Base-by-base conservation (phyloP, 768 basidiomycete species). In the Mycena crocata region DNA sequence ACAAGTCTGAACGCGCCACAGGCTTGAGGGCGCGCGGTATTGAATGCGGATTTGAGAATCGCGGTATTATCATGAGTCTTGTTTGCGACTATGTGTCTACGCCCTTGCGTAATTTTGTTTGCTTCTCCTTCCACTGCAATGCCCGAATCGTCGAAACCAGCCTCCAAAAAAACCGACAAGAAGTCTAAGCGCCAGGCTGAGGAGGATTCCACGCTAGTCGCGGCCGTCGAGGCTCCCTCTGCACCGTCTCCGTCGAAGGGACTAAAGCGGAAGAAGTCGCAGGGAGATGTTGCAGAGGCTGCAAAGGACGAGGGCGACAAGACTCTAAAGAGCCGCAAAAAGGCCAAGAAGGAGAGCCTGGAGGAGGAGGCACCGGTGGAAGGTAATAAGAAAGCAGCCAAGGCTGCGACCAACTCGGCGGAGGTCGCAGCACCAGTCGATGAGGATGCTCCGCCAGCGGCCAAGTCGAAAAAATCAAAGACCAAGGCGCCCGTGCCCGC, bases 11-110 rank as follows among this genome's bases (percentile, higher is more conserved):
- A 13, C 87, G 82, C 42, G 85, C 81, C 0, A 81, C 78, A 8
- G 45, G 51, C 45, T 80, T 70, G 9, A 77, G 71, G 1, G 74
- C 66, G 21, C 79, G 79, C 39, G 75, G 72, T 19, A 82, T 67
- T 37, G 77, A 73, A 77, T 86, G 84, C 15, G 86, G 86, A 73
- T 87, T 87, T 37, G 76, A 73, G 69, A 82, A 86, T 68, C 79
- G 84, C 52, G 79, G 80, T 44, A 76, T 62, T 76, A 56, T 66
- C 13, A 2, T 46, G n/a, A n/a, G n/a, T n/a, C n/a, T 34, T 54
- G 35, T 58, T 39, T 24, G 28, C 37, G 12, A 2, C 30, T 65
- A 51, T 60, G 44, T 60, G 31, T 26, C 32, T 44, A 23, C 34
- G 24, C 21, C 26, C 5, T 46, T 21, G 14, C 26, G 8, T 1